Evolutionary conservation across 192 early-diverging fungal species (phyloP).

Genomic region (Pilobolus umbonatus): DNA sequence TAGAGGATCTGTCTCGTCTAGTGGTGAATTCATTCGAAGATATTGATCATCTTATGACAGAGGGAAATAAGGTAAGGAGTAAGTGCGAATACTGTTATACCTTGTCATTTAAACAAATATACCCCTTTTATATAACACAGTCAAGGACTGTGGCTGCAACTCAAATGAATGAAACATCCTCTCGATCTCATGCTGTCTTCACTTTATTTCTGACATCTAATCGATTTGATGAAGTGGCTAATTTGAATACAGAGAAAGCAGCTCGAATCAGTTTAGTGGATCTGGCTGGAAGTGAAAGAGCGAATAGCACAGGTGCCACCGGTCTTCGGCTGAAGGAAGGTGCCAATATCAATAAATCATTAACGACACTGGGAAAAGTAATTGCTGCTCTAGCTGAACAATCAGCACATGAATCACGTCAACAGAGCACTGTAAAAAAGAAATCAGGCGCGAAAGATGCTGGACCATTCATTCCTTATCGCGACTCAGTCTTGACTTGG

Average conservation of each 20-base stretch:
- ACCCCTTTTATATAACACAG: conserved; percentile 26
- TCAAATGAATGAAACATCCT: conserved; percentile 91
- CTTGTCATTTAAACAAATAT: background rate
- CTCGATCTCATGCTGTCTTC: conserved; percentile 84
- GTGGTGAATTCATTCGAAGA: conserved; percentile 70
- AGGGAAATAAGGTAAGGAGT: conserved; percentile 64
- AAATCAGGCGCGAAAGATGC: background rate
- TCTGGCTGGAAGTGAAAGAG: conserved; percentile 90
- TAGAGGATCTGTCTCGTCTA: conserved; percentile 85
- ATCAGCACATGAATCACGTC: conserved; percentile 27
- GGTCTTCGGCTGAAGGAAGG: conserved; percentile 86
- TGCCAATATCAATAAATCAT: conserved; percentile 92
- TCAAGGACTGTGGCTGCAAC: conserved; percentile 88
- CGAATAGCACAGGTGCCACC: conserved; percentile 77
- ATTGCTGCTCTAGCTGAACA: conserved; percentile 85
- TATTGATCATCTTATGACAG: conserved; percentile 66
- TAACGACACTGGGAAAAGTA: conserved; percentile 91
- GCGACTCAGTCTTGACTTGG: conserved; percentile 81
- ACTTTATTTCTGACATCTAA: conserved; percentile 68
- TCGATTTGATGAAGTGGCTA: conserved; percentile 40
- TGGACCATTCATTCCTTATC: conserved; percentile 70
- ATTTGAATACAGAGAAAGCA: conserved; percentile 62
- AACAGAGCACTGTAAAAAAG: conserved; percentile 22
- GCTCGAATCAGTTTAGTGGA: conserved; percentile 82
- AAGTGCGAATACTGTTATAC: background rate